Percentiles rank a stretch among this genome's conserved stretches.
These are phyloP conservation scores for Theileria parva DNA, from an alignment of 169 alveolate species.

Conservation along the genomic window DNA sequence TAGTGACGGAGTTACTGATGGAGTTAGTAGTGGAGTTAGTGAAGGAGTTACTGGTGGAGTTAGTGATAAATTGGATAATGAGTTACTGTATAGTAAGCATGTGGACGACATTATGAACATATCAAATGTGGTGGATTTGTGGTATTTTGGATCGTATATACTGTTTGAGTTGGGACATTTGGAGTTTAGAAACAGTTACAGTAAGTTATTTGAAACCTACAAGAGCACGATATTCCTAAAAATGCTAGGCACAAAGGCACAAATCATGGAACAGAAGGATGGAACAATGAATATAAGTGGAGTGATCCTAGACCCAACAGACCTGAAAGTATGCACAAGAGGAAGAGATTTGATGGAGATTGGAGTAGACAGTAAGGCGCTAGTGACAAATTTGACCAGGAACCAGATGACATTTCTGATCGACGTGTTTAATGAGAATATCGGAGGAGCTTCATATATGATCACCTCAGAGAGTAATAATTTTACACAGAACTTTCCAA, in stretches of 20 bases:
- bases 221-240: conserved; percentile 52
- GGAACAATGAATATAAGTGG: conserved; percentile 49
- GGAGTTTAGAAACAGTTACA: conserved; percentile 67
- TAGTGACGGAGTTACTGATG: background rate
- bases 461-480: conserved; percentile 3
- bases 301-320: conserved; percentile 51
- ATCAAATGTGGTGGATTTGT: conserved; percentile 56
- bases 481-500: conserved; percentile 14
- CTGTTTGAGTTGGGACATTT: conserved; percentile 72
- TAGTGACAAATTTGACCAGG: conserved; percentile 54
- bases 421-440: conserved; percentile 62
- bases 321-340: conserved; percentile 52
- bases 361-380: conserved; percentile 57
- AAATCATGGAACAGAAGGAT: conserved; percentile 44
- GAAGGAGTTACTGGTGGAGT: background rate
- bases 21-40: background rate
- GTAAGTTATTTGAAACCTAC: conserved; percentile 33
- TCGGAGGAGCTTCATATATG: conserved; percentile 46
- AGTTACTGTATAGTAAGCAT: background rate
- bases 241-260: conserved; percentile 62
- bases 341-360: conserved; percentile 64
- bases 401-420: conserved; percentile 43
- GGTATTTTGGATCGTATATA: conserved; percentile 65
- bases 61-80: background rate
- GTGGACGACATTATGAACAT: background rate